Conservation (phyloP, 2,329 filamentous ascomycete genomes). For the Colletotrichum chrysophilum region DNA sequence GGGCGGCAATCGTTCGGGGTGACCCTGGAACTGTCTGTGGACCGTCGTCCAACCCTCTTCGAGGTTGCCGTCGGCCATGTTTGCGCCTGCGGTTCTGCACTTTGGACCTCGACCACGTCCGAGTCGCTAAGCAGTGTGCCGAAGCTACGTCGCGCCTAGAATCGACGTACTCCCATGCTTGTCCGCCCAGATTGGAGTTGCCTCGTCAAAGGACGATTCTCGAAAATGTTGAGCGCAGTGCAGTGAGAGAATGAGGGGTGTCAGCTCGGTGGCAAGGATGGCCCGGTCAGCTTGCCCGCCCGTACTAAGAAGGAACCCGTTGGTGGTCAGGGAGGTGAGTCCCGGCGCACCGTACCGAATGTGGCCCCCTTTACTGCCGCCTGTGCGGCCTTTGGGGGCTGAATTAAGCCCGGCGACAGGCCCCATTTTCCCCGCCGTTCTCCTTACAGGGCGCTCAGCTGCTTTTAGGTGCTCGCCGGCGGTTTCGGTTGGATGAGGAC, state of each 20-base stretch:
- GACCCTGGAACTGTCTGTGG: slow-evolving; percentile 24
- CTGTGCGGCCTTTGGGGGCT: not conserved
- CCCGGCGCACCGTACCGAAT: not conserved
- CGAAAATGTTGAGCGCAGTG: not conserved
- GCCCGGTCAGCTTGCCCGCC: not conserved
- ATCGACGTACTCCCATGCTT: not conserved
- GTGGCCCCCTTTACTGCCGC: not conserved
- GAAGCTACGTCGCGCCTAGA: not conserved
- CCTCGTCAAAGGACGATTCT: not conserved
- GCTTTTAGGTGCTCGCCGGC: not conserved
- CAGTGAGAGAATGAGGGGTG: not conserved
- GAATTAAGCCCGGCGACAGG: not conserved
- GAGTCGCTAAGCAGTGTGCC: too few species aligned
- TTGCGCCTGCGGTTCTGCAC: not conserved
- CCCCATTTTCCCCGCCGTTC: not conserved
- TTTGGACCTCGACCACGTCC: not conserved
- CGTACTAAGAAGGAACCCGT: not conserved
- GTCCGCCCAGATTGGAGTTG: not conserved
- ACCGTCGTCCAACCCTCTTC: slow-evolving; percentile 32
- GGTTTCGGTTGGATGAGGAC: not conserved
- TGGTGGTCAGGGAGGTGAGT: not conserved
- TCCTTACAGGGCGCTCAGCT: not conserved
- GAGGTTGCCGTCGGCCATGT: slow-evolving; percentile 27
- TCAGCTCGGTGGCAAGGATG: not conserved
- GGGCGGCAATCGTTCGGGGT: slow-evolving; percentile 26